Conservation (phyloP, 371 early-diverging fungal species). For the Mucor lusitanicus region DNA sequence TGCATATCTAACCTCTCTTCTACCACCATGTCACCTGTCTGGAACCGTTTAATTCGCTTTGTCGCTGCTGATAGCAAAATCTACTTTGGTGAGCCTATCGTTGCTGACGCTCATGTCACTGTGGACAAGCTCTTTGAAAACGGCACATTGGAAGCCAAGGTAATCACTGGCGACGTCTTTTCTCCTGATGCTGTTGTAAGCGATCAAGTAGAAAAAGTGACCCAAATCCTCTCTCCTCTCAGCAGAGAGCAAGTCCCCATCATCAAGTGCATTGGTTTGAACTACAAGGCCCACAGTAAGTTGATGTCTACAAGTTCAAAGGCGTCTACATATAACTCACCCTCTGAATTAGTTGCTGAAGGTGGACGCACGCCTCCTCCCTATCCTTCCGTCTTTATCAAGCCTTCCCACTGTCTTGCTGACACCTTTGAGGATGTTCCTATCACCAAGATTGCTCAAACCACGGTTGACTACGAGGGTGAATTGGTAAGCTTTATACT, state of each 20-base stretch:
- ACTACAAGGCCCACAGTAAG: slow-evolving; percentile 48
- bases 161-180: slow-evolving; percentile 46
- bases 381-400: slow-evolving; percentile 56
- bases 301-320: background rate
- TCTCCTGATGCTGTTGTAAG: slow-evolving; percentile 39
- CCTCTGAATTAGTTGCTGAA: slow-evolving; percentile 14
- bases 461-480: slow-evolving; percentile 59
- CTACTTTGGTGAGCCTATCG: slow-evolving; percentile 26
- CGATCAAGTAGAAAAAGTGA: slow-evolving; percentile 41
- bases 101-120: slow-evolving; percentile 12
- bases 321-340: background rate
- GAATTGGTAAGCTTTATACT: slow-evolving; percentile 34
- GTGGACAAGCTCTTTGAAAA: slow-evolving; percentile 27
- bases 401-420: slow-evolving; percentile 45
- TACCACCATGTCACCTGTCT: slow-evolving; percentile 15
- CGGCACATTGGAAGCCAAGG: slow-evolving; percentile 38
- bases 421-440: slow-evolving; percentile 50
- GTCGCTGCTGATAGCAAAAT: slow-evolving; percentile 24
- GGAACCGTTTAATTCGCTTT: slow-evolving; percentile 33
- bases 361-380: slow-evolving; percentile 35
- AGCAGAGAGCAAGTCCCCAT: slow-evolving; percentile 25
- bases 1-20: background rate
- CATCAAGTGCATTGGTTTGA: slow-evolving; percentile 62
- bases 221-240: slow-evolving; percentile 47
- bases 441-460: slow-evolving; percentile 46